phyloP scores from a whole-genome alignment of 1,284 basidiomycete genomes.

The Rhizoctonia solani region DNA sequence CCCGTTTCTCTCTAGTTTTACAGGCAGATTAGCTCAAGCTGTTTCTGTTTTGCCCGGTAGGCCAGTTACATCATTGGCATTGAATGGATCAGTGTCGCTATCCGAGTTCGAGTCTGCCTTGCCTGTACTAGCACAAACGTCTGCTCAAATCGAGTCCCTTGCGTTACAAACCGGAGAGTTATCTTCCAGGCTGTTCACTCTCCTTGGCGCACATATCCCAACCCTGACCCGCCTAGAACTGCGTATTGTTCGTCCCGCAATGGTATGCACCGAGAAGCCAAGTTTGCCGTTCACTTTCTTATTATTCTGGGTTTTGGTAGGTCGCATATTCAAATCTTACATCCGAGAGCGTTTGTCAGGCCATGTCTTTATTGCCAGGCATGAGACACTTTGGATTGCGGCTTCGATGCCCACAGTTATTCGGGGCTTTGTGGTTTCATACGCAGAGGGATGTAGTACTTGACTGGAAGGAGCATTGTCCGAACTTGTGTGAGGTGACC shows the following conservation, averaged over 20 bases:
- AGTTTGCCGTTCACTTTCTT: neutral
- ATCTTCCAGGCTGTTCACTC: neutral
- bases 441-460: constrained; percentile 13
- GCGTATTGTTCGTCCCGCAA: constrained; percentile 18
- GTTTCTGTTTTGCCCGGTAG: constrained; percentile 4
- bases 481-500: neutral
- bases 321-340: constrained; percentile 20
- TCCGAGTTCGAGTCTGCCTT: constrained; percentile 4
- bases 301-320: neutral
- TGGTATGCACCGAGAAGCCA: neutral
- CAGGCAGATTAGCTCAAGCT: constrained; percentile 9
- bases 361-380: constrained; percentile 10
- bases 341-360: constrained; percentile 20
- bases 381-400: constrained; percentile 6
- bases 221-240: constrained; percentile 4
- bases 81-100: constrained; percentile 20
- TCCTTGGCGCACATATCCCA: constrained; percentile 9
- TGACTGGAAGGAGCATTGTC: constrained; percentile 9
- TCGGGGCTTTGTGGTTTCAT: constrained; percentile 1
- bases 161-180: constrained; percentile 10
- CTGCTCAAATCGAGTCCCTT: neutral
- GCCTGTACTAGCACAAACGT: constrained; percentile 3
- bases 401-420: constrained; percentile 7
- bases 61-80: constrained; percentile 1
- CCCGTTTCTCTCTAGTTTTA: constrained; percentile 8